These are phyloP conservation scores for Hypsizygus ulmarius DNA, from an alignment of 1,284 basidiomycete species.

Conservation along the genomic window DNA sequence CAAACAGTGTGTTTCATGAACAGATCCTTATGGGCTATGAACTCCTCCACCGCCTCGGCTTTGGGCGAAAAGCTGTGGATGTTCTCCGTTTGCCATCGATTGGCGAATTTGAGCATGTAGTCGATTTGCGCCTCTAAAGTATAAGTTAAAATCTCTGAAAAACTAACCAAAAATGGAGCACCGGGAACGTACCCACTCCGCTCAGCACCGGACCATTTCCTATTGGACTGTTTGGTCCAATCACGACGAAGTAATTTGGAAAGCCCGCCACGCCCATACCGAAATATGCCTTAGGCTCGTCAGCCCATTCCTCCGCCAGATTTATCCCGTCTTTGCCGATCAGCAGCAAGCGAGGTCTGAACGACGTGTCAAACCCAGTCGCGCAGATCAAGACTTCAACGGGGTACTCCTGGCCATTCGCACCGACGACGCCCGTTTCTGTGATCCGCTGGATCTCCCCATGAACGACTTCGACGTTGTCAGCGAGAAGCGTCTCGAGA, in stretches of 20 bases:
- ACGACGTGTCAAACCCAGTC: slow-evolving; percentile 34
- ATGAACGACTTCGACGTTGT: slow-evolving; percentile 30
- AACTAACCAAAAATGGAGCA: background rate
- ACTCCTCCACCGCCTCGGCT: slow-evolving; percentile 31
- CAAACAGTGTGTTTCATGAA: slow-evolving; percentile 33
- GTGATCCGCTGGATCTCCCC: slow-evolving; percentile 28
- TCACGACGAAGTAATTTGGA: slow-evolving; percentile 31
- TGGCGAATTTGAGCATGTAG: slow-evolving; percentile 32
- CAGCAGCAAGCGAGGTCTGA: slow-evolving; percentile 29
- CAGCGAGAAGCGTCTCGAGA: slow-evolving; percentile 27
- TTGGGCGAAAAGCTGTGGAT: slow-evolving; percentile 32
- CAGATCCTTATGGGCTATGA: slow-evolving; percentile 27
- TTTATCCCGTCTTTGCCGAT: slow-evolving; percentile 23
- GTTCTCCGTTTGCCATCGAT: slow-evolving; percentile 34
- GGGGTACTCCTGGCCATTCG: slow-evolving; percentile 26
- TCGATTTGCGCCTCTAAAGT: slow-evolving; percentile 29
- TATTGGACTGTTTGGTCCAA: slow-evolving; percentile 33
- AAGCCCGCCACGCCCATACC: slow-evolving; percentile 28
- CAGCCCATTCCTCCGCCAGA: slow-evolving; percentile 28
- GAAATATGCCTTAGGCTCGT: slow-evolving; percentile 29
- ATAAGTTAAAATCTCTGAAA: background rate
- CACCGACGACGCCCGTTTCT: slow-evolving; percentile 25
- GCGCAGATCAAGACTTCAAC: slow-evolving; percentile 34
- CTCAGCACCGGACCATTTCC: slow-evolving; percentile 31
- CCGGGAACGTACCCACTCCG: slow-evolving; percentile 22